A percentile compares a stretch with the other conserved stretches of the same genome.
Conservation (phyloP, 2,329 filamentous ascomycete species). For the Pseudogymnoascus sp. region DNA sequence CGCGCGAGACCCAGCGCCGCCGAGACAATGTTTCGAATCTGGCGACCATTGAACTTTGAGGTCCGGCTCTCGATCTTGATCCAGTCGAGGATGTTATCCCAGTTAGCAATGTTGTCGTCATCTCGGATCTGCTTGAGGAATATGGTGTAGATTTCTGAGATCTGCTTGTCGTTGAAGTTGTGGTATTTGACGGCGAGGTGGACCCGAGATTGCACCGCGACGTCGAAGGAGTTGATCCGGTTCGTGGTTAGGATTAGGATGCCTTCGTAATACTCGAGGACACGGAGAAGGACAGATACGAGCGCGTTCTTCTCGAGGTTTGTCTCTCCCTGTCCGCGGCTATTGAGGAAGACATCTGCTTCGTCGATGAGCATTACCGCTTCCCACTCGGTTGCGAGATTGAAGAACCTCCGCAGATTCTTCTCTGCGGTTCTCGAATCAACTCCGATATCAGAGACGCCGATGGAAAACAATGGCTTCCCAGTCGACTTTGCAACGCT, state of each 20-base stretch:
- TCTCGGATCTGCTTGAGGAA: too few relatives aligned
- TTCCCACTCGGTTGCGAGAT: neutral
- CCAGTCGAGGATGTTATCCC: too few relatives aligned
- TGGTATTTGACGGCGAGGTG: slow-evolving; percentile 23
- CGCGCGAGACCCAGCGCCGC: neutral
- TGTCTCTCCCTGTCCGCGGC: neutral
- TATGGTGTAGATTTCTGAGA: too few relatives aligned
- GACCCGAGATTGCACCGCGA: slow-evolving; percentile 32
- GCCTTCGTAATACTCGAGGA: slow-evolving; percentile 32
- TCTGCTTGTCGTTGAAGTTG: neutral
- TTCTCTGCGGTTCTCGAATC: too few relatives aligned
- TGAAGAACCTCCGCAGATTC: too few relatives aligned
- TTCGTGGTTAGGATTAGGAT: slow-evolving; percentile 33
- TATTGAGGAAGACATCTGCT: neutral
- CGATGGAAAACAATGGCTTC: neutral
- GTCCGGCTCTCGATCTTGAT: too few relatives aligned
- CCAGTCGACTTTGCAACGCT: slow-evolving; percentile 28
- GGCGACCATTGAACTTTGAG: slow-evolving; percentile 15
- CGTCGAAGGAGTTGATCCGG: slow-evolving; percentile 29
- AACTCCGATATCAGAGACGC: too few relatives aligned
- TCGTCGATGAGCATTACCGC: too few relatives aligned
- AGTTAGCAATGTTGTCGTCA: too few relatives aligned
- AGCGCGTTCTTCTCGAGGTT: neutral
- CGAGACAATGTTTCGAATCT: slow-evolving; percentile 15
- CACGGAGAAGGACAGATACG: slow-evolving; percentile 28